phyloP scores from a whole-genome alignment of 2,329 filamentous ascomycete genomes.

The Rhinocladiella mackenziei region DNA sequence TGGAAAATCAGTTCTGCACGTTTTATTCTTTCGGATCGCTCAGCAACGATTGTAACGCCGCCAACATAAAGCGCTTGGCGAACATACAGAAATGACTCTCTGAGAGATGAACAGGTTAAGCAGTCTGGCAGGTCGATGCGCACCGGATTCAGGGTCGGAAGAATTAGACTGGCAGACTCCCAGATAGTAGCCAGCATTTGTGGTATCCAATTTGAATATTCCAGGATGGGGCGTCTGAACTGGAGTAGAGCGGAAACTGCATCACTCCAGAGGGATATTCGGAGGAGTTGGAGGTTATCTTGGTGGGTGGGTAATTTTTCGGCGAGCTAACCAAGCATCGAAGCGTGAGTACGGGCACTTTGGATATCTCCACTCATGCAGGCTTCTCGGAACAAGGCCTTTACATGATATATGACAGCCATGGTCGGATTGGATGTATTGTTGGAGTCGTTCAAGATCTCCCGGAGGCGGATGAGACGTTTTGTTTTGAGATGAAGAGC shows the following conservation, averaged over 20 bases:
- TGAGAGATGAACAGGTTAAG: neutral
- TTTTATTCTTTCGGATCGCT: neutral
- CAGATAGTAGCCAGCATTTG: slow-evolving; percentile 2
- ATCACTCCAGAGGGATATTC: slow-evolving; percentile 1
- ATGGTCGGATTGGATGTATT: neutral
- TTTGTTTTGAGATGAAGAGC: slow-evolving; percentile 3
- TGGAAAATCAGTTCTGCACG: neutral
- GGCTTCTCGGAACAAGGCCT: slow-evolving; percentile 4
- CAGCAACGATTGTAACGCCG: neutral
- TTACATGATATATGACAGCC: slow-evolving; percentile 7
- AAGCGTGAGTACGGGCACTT: slow-evolving; percentile 1
- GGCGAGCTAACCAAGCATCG: neutral
- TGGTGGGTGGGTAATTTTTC: slow-evolving; percentile 1
- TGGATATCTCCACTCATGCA: slow-evolving; percentile 1
- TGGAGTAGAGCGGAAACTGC: slow-evolving; percentile 4
- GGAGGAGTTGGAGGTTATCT: neutral
- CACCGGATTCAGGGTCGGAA: neutral
- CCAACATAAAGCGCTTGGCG: slow-evolving; percentile 1
- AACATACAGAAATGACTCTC: slow-evolving; percentile 2
- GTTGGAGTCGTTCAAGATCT: neutral
- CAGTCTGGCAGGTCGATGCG: neutral
- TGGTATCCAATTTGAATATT: slow-evolving; percentile 6
- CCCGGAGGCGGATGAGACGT: neutral
- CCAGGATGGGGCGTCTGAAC: slow-evolving; percentile 4
- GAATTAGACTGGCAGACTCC: neutral